These are phyloP conservation scores for Aspergillus sp. DNA, from an alignment of 2,329 filamentous ascomycete genomes.

Conservation along the genomic window DNA sequence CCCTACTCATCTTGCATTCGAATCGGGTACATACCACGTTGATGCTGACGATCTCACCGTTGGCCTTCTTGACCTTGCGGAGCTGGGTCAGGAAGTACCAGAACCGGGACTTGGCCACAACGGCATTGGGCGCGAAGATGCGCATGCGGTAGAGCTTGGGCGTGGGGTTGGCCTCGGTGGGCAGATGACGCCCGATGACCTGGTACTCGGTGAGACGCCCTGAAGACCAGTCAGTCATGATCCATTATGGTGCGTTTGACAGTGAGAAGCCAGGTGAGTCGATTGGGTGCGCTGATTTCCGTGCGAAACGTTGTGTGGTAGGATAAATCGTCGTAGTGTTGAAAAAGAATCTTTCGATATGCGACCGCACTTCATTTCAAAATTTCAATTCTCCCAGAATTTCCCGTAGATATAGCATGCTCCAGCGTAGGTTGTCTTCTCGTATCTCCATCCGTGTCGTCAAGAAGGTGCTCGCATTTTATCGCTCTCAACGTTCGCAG, in stretches of 20 bases:
- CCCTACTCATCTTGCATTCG: not conserved
- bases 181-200: constrained; percentile 99
- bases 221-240: constrained; percentile 48
- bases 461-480: constrained; percentile 1
- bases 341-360: constrained; percentile 3
- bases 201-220: constrained; percentile 99
- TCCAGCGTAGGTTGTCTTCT: not conserved
- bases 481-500: constrained; percentile 27
- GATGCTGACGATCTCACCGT: constrained; percentile 96
- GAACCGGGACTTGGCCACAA: constrained; percentile 99
- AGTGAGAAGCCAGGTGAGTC: constrained; percentile 6
- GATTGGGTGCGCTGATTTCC: constrained; percentile 15
- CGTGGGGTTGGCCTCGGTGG: constrained; percentile 93
- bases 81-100: constrained; percentile 99
- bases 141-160: constrained; percentile 99
- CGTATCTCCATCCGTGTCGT: not conserved
- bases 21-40: constrained; percentile 73
- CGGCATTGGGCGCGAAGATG: constrained; percentile 97
- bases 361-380: constrained; percentile 6
- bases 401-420: not conserved
- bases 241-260: constrained; percentile 1
- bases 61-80: constrained; percentile 99
- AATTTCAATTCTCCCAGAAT: not conserved
- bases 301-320: constrained; percentile 15
- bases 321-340: not conserved